Conservation (phyloP, 2,329 filamentous ascomycete species). For the Mycosphaerella sp. region DNA sequence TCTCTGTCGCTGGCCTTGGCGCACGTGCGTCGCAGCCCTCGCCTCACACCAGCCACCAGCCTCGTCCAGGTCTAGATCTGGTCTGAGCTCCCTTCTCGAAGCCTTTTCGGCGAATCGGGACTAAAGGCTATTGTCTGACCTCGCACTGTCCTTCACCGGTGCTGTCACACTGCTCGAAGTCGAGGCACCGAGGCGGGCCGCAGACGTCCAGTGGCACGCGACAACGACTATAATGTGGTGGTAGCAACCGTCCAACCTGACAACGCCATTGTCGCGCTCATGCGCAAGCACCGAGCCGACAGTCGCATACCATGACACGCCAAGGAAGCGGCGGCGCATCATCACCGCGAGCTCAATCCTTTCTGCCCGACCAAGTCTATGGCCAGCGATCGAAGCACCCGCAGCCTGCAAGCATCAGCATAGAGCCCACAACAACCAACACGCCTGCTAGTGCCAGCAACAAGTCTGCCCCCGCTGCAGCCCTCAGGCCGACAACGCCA, state of each 20-base stretch:
- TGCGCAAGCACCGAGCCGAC: constrained; percentile 8
- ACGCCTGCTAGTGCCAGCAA: constrained; percentile 14
- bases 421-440: constrained; percentile 12
- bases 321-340: constrained; percentile 7
- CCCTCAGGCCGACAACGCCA: constrained; percentile 14
- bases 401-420: constrained; percentile 23
- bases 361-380: constrained; percentile 15
- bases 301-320: constrained; percentile 8
- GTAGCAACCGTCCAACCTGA: no score
- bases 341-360: background rate
- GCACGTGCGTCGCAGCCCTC: background rate
- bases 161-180: background rate
- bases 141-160: background rate
- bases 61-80: background rate
- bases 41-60: no score
- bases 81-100: background rate
- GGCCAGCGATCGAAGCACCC: constrained; percentile 27
- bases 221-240: no score
- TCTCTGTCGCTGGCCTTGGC: no score
- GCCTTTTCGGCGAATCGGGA: background rate
- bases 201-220: no score
- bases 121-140: background rate
- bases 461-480: constrained; percentile 13
- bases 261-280: constrained; percentile 1
- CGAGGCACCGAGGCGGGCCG: background rate